Evolutionary conservation across 208 protist species (phyloP).

Genomic region (Acanthamoeba triangularis): DNA sequence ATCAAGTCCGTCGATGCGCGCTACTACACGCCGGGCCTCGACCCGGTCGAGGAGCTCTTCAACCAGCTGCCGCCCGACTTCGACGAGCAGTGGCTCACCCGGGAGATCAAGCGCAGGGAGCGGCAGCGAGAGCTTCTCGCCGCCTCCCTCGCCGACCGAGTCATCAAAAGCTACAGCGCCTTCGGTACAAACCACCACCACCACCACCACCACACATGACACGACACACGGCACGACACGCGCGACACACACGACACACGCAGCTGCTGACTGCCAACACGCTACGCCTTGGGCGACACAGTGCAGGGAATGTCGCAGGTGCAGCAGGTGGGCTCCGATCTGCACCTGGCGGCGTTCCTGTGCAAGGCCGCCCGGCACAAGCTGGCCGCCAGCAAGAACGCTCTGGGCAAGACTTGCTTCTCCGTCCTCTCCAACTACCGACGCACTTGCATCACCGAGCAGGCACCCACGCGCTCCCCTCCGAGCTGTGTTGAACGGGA

Average conservation of each 20-base stretch:
- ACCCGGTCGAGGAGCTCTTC: slow-evolving; percentile 37
- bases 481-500: too few relatives aligned
- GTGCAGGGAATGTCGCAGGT: slow-evolving; percentile 44
- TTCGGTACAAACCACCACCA: background rate
- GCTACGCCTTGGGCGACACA: background rate
- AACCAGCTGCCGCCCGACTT: slow-evolving; percentile 32
- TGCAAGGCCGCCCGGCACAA: slow-evolving; percentile 41
- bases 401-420: background rate
- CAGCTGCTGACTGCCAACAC: background rate
- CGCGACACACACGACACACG: too few relatives aligned
- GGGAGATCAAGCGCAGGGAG: slow-evolving; percentile 33
- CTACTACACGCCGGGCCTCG: background rate
- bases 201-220: too few relatives aligned
- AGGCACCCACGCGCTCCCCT: background rate
- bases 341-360: slow-evolving; percentile 55
- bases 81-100: slow-evolving; percentile 48
- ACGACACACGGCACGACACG: too few relatives aligned
- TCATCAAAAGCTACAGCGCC: slow-evolving; percentile 47
- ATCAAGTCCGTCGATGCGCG: slow-evolving; percentile 27
- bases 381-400: slow-evolving; percentile 12
- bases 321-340: slow-evolving; percentile 45
- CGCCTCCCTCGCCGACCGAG: slow-evolving; percentile 19
- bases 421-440: slow-evolving; percentile 53
- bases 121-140: background rate
- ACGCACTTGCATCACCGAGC: slow-evolving; percentile 5